Evolutionary conservation across 331 rosid species (phyloP), one percentile per base, ranked within the genome.

Genomic region (Pyracantha coccinea): DNA sequence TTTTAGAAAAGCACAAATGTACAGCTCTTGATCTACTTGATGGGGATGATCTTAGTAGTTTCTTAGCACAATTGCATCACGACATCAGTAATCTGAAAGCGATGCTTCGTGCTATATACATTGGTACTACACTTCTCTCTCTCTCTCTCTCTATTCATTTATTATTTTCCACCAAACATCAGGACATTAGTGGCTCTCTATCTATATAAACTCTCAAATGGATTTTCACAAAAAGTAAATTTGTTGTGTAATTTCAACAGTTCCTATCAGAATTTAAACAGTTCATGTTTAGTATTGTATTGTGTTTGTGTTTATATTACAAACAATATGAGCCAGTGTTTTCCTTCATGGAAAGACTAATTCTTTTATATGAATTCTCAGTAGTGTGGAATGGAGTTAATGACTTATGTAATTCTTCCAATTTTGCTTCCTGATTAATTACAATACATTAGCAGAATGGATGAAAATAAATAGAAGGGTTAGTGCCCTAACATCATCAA

Each of bases 21-120:
- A 87, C 96, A 45, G 99, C 99, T 12, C 85, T 79, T 21, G 99
- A 90, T 55, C 62, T 95, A 55, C 92, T 95, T 81, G 97, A 90
- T 75, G 97, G 93, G 61, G 93, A 90, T 47, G 86, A 82, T 12
- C 93, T 95, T 66, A 82, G 84, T 66, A 78, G 71, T 84, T 93
- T 93, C 89, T 80, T 91, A 73, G 87, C 97, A 68, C 78, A 81
- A 63, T 77, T 95, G 89, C 86, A 83, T 58, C 60, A 86, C 7
- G 99, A 95, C 83, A 85, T 90, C 77, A 84, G 57, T 75, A 89
- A 93, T 79, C 91, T 93, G n/a, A 93, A 93, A 82, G 97, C 98
- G 1, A 91, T 93, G 98, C 98, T 93, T 77, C 96, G 93, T 53
- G 98, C 98, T 47, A 93, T 93, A 83, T 93, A 89, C 78, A 93